phyloP scores from a whole-genome alignment of 352 stramenopile genomes.

The Pythium brassicae region DNA sequence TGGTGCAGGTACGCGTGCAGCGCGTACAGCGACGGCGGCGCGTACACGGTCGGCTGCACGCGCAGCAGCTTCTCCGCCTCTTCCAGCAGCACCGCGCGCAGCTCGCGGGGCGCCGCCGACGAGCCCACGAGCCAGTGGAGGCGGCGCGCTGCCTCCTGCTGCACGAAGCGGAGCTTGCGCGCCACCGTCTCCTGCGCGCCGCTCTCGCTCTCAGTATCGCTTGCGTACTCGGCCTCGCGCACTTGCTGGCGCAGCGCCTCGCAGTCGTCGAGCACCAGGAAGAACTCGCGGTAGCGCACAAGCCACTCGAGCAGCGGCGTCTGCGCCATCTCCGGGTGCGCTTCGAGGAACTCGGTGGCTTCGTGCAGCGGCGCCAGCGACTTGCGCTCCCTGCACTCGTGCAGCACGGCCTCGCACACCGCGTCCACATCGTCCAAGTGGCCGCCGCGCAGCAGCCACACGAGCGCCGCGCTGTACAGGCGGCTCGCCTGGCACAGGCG shows the following conservation, averaged over 20 bases:
- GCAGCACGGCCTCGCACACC: slow-evolving; percentile 51
- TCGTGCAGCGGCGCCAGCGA: slow-evolving; percentile 51
- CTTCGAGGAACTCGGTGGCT: slow-evolving; percentile 65
- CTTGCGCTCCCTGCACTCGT: slow-evolving; percentile 32
- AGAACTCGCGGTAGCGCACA: slow-evolving; percentile 64
- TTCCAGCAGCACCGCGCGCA: slow-evolving; percentile 39
- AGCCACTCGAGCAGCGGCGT: slow-evolving; percentile 57
- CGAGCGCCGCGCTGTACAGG: slow-evolving; percentile 40
- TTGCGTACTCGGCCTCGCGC: slow-evolving; percentile 16
- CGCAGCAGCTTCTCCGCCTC: slow-evolving; percentile 50
- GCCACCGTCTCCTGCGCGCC: slow-evolving; percentile 12
- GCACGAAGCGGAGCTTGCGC: slow-evolving; percentile 50
- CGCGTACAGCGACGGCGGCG: slow-evolving; percentile 49
- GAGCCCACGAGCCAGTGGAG: slow-evolving; percentile 47
- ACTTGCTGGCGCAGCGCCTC: slow-evolving; percentile 32
- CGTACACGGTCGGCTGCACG: slow-evolving; percentile 43
- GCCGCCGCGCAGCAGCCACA: slow-evolving; percentile 60
- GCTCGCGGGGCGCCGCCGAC: slow-evolving; percentile 29
- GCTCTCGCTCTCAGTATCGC: slow-evolving; percentile 13
- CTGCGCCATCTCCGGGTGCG: slow-evolving; percentile 32
- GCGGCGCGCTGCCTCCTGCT: slow-evolving; percentile 56
- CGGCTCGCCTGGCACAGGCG: slow-evolving; percentile 33
- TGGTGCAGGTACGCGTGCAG: slow-evolving; percentile 60
- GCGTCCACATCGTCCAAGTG: slow-evolving; percentile 53
- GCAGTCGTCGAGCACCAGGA: slow-evolving; percentile 63